A percentile compares a stretch with the other conserved stretches of the same genome.
phyloP scores from a whole-genome alignment of 83 land plant genomes.

The Picea engelmannii region DNA sequence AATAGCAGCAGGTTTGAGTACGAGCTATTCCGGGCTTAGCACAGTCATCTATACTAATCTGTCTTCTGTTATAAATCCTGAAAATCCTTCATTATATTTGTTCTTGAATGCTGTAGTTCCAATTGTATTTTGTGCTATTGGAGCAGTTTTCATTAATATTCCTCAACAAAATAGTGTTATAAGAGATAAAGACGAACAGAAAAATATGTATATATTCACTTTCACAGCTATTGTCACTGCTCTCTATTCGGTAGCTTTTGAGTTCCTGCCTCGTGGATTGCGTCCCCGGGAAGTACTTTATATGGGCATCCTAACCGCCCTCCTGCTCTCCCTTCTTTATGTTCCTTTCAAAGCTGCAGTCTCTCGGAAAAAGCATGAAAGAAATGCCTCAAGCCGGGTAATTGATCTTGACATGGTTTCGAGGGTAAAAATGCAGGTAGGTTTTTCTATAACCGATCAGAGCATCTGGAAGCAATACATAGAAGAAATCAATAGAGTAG shows the following conservation, averaged over 20 bases:
- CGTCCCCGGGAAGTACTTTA: neutral
- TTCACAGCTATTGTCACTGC: neutral
- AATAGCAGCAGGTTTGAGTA: constrained; percentile 15
- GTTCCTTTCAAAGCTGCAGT: neutral
- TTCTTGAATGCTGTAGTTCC: constrained; percentile 47
- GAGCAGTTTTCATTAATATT: neutral
- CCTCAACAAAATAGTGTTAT: neutral
- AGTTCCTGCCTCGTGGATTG: constrained; percentile 2
- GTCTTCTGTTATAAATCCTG: constrained; percentile 34
- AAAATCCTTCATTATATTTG: constrained; percentile 21
- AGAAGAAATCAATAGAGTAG: neutral
- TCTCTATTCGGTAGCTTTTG: neutral
- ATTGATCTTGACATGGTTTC: neutral
- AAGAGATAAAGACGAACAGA: neutral
- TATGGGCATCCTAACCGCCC: neutral
- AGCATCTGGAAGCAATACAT: neutral
- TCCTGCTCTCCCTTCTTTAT: neutral
- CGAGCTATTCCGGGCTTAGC: constrained; percentile 19
- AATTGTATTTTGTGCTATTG: neutral
- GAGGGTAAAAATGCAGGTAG: too few relatives aligned
- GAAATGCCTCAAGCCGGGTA: neutral
- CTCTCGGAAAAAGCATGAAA: neutral
- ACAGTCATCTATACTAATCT: constrained; percentile 23
- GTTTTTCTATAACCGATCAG: neutral
- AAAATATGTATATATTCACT: constrained; percentile 6